Base-by-base conservation (phyloP, 108 stramenopile species). In the Schizochytrium sp. region DNA sequence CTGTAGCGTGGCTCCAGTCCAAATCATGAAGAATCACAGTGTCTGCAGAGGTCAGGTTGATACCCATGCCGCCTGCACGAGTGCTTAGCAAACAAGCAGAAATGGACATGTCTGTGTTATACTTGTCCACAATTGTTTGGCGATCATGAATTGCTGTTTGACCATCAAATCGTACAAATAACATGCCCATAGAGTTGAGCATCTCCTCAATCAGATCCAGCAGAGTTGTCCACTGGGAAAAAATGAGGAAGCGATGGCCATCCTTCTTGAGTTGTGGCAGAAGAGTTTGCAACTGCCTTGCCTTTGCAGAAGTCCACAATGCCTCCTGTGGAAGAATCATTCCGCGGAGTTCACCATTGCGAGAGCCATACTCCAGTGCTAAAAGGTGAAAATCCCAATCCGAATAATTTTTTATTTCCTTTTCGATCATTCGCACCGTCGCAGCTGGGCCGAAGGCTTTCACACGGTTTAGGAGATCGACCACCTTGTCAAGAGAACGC, bases 11-110 rank as follows among this genome's bases (percentile, higher is more conserved):
- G 89, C 97, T 98, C 92, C 97, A 98, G 92, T 99, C 97, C 44
- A 97, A 89, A 93, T 99, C 98, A 92, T 98, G 98, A 47, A 99
- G 93, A 60, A 99, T 97, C 72, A 98, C 98, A 0, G 96, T 96
- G 91, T 99, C 97, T 7, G 98, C 98, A 41, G 95, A 91, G 4
- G 97, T 96, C 57, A 98, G 92, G 88, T 96, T 96, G 59, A 96
- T 88, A 56, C 95, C 94, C 10, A 93, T 49, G 46, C 93, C 92
- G 87, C 93, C 92, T 46, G 93, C 92, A 87, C 91, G 89, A 10
- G 97, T 97, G 10, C 95, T 95, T 2, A 97, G 90, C 45, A 97
- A 91, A 90, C 96, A 97, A n/a, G 96, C 93, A 38, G 92, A 89
- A 61, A 95, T 95, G 15, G 93, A 89, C 44, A 89, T 38, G 64